These are phyloP conservation scores for Pseudogymnoascus pannorum DNA, from an alignment of 2,329 filamentous ascomycete genomes.

Conservation along the genomic window DNA sequence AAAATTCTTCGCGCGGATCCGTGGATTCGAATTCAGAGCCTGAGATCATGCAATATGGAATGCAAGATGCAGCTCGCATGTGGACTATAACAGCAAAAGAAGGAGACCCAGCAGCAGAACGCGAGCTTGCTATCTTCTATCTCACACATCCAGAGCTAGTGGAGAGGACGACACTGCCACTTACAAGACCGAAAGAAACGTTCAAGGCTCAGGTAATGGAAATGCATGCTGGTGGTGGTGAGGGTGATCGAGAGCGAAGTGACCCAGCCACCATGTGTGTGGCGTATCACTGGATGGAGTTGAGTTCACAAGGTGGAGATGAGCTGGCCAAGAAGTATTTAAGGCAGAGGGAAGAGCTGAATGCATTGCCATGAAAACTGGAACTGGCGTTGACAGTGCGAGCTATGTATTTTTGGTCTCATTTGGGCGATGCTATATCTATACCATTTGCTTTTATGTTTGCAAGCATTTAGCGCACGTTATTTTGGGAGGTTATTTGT, in stretches of 20 bases:
- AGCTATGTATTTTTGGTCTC: neutral
- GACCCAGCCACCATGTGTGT: slow-evolving; percentile 89
- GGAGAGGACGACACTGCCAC: slow-evolving; percentile 69
- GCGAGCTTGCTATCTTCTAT: slow-evolving; percentile 89
- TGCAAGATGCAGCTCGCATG: slow-evolving; percentile 79
- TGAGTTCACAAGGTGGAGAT: slow-evolving; percentile 79
- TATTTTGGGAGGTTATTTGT: slow-evolving; percentile 4
- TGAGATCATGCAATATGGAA: slow-evolving; percentile 53
- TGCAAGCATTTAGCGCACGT: slow-evolving; percentile 10
- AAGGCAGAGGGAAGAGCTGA: slow-evolving; percentile 46
- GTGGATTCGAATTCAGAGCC: slow-evolving; percentile 18
- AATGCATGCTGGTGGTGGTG: slow-evolving; percentile 45
- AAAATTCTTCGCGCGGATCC: neutral
- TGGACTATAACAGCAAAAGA: slow-evolving; percentile 92
- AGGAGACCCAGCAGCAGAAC: slow-evolving; percentile 78
- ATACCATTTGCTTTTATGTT: slow-evolving; percentile 7
- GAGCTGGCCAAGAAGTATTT: slow-evolving; percentile 76
- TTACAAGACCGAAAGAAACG: slow-evolving; percentile 77
- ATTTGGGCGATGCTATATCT: slow-evolving; percentile 6
- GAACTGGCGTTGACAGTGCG: slow-evolving; percentile 3
- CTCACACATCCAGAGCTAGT: slow-evolving; percentile 85
- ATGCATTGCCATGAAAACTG: slow-evolving; percentile 23
- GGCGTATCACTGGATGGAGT: slow-evolving; percentile 95
- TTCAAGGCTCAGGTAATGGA: slow-evolving; percentile 86
- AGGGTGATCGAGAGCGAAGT: slow-evolving; percentile 55